Conservation (phyloP, 805 yeast species). For the Yarrowia sp. region DNA sequence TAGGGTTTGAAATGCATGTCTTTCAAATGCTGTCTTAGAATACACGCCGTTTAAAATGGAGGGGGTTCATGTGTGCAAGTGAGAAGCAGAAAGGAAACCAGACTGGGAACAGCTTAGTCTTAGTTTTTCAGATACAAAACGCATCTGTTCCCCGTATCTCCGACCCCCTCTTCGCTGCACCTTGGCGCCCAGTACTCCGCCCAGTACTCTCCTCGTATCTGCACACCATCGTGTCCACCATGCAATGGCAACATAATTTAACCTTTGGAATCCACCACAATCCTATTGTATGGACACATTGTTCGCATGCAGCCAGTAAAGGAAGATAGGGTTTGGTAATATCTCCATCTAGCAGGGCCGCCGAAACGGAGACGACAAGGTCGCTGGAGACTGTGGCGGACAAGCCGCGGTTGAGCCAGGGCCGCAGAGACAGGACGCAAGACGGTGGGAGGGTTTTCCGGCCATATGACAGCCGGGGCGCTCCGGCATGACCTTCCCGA, state of each 20-base stretch:
- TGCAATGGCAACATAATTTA: background rate
- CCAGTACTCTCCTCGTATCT: background rate
- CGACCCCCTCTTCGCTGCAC: too few species aligned
- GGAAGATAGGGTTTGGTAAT: slow-evolving; percentile 14
- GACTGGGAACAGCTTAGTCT: too few species aligned
- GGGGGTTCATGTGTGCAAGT: background rate
- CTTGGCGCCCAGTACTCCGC: too few species aligned
- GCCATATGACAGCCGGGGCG: too few species aligned
- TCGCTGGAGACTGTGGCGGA: background rate
- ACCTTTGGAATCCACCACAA: background rate
- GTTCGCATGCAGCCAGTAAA: slow-evolving; percentile 12
- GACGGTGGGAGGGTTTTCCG: background rate
- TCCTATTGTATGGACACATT: background rate
- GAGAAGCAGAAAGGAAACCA: too few species aligned
- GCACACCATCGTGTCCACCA: background rate
- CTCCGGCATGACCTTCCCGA: too few species aligned
- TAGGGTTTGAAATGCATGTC: slow-evolving; percentile 14
- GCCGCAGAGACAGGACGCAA: too few species aligned
- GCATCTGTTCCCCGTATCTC: too few species aligned
- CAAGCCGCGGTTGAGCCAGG: background rate
- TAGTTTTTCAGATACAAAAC: too few species aligned
- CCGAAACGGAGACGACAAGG: background rate
- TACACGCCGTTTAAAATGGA: too few species aligned
- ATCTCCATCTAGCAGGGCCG: slow-evolving; percentile 2
- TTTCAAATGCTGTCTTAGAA: slow-evolving; percentile 11